Evolutionary conservation across 2,329 filamentous ascomycete species (phyloP), one percentile per base, ranked within the genome.

Genomic region (Fusarium sterilihyphosum): DNA sequence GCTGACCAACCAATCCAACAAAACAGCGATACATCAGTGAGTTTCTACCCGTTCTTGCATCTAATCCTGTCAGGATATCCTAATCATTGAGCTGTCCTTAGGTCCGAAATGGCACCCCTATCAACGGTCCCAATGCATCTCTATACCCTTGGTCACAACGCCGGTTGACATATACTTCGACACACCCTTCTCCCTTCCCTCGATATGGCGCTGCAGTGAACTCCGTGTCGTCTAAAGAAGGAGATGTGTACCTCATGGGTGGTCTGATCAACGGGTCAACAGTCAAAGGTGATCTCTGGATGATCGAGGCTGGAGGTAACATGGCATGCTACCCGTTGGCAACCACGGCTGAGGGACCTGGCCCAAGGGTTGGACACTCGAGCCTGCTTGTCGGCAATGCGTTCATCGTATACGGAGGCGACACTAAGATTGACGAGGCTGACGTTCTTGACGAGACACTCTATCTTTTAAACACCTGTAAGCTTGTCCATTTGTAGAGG

Each of bases 191-290:
- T 76, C 96, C 96, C 0, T 99, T 99, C 78, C 96, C 96, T 20
- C 92, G 96, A 81, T 99, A 99, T 88, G 96, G 96, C 81, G 95
- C 97, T 59, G 96, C 97, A 12, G 96, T 98, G 82, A 99, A 99
- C 82, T 90, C 95, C 2, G 88, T 93, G 22, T 93, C 95, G 31
- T 98, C 95, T 44, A 98, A 98, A 84, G 96, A 99, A 83, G 97
- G 97, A 68, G 94, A 97, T 78, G 93, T 99, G 65, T 99, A 98
- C 80, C 89, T 99, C 80, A 98, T 99, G 95, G 96, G 96, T 73
- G 96, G 96, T 58, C 85, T 99, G 70, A 96, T 99, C 78, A 96
- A 97, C 80, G 96, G 96, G 76, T 94, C 95, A 43, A 98, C 94
- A 6, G 96, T 98, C 50, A 98, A 98, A 81, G 96, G 96, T 54